Conservation (phyloP, 108 stramenopile species). For the Cylindrotheca closterium region DNA sequence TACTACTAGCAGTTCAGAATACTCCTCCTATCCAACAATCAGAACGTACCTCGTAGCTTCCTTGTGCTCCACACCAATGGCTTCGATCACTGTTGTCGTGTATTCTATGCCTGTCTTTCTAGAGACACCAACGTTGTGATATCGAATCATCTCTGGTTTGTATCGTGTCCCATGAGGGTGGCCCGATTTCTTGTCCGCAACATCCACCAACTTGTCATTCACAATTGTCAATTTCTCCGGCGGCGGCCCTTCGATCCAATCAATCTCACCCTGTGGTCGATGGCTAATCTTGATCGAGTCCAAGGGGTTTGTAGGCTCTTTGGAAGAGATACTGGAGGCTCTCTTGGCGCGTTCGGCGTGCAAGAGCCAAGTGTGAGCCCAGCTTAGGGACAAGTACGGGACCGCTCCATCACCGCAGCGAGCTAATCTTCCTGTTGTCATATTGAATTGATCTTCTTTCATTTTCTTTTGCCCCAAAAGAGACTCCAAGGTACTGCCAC, state of each 20-base stretch:
- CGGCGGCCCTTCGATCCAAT: slow-evolving; percentile 75
- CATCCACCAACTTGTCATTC: slow-evolving; percentile 19
- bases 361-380: slow-evolving; percentile 87
- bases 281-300: slow-evolving; percentile 71
- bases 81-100: slow-evolving; percentile 86
- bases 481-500: slow-evolving; percentile 33
- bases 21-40: neutral
- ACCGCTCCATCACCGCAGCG: slow-evolving; percentile 88
- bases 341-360: slow-evolving; percentile 74
- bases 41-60: slow-evolving; percentile 75
- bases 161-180: slow-evolving; percentile 88
- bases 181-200: slow-evolving; percentile 58
- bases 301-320: slow-evolving; percentile 52
- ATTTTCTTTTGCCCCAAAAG: slow-evolving; percentile 49
- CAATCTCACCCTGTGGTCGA: slow-evolving; percentile 70
- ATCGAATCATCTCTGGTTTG: slow-evolving; percentile 82
- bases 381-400: slow-evolving; percentile 73
- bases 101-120: slow-evolving; percentile 81
- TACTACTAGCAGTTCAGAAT: neutral
- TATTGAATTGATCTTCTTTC: slow-evolving; percentile 34
- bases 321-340: slow-evolving; percentile 9
- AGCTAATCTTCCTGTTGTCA: slow-evolving; percentile 8
- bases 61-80: slow-evolving; percentile 87
- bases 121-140: slow-evolving; percentile 61
- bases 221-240: slow-evolving; percentile 24